Base-by-base conservation (phyloP, 2,329 filamentous ascomycete species). In the Bimuria novae-zelandiae region DNA sequence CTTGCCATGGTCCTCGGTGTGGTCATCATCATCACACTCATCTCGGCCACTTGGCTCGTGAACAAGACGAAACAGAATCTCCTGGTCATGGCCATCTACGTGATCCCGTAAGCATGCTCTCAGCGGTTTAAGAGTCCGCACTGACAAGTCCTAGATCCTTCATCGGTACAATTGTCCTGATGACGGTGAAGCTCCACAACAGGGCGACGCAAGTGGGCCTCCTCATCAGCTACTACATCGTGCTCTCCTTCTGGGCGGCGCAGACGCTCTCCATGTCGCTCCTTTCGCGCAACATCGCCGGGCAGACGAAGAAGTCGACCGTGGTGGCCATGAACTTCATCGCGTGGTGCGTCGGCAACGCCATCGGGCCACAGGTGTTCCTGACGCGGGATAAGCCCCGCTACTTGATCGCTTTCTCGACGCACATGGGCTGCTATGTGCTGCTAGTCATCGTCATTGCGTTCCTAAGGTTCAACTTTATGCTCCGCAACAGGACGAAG, bases 181-280 rank as follows among this genome's bases (percentile, higher is more conserved):
- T 91, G 69, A 87, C 84, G 0, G 80, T 91, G 7, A 71, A 81
- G 19, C 86, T 87, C 59, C 77, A 79, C 6, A 82, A 77, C 37
- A 77, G 79, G 30, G 71, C 80, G 7, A 85, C 84, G 32, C 82
- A 87, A 71, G 80, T 86, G 23, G 88, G 88, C 5, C 79, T 92
- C 0, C 75, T 91, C 12, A 83, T 91, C 64, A 83, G 80, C 64
- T 92, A 91, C 78, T 92, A 91, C 75, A 87, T 91, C 56, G 87
- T 85, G 0, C 79, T 90, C 16, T 89, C 86, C 4, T 92, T 92
- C 80, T 91, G 88, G 88, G 86, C 88, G 0, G 87, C 87, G 0
- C 84, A 88, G 63, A 88, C 85, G 1, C 76, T 90, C 11, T 78
- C 82, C 7, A 80, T 90, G 61, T 86, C 85, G 12, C 81, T 90